A percentile compares a stretch with the other conserved stretches of the same genome.
Evolutionary conservation across 257 asterid genomes (phyloP).

Genomic region (Galeopsis tetrahit): DNA sequence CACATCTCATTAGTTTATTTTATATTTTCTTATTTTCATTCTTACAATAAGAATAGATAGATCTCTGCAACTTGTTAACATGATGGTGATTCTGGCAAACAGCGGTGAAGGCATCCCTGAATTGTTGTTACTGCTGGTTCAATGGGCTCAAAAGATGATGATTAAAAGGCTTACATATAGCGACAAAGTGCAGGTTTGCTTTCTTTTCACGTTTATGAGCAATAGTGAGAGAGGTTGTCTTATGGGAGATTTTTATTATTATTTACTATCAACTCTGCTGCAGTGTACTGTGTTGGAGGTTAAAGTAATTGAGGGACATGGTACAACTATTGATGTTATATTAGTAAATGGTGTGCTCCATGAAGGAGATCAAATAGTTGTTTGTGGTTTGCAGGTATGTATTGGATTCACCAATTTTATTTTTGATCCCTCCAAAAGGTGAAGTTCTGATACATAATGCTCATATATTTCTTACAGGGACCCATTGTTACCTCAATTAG

Average conservation of each 20-base stretch:
- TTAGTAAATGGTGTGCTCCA: constrained; percentile 95
- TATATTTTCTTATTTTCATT: constrained; percentile 1
- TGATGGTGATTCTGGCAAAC: constrained; percentile 36
- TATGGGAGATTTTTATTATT: constrained; percentile 9
- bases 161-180: constrained; percentile 79
- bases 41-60: constrained; percentile 10
- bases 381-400: constrained; percentile 93
- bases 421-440: constrained; percentile 20
- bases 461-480: constrained; percentile 54
- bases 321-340: constrained; percentile 96
- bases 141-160: constrained; percentile 95
- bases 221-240: constrained; percentile 20
- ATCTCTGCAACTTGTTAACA: constrained; percentile 17
- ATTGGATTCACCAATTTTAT: constrained; percentile 22
- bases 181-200: constrained; percentile 78
- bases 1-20: constrained; percentile 24
- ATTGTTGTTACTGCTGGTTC: constrained; percentile 70
- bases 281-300: constrained; percentile 99
- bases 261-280: constrained; percentile 37
- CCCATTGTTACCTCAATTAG: constrained; percentile 89
- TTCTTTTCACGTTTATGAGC: constrained; percentile 28
- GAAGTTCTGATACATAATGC: constrained; percentile 26
- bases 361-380: constrained; percentile 96
- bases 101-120: constrained; percentile 99
- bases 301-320: constrained; percentile 97